phyloP scores from a whole-genome alignment of 495 filamentous ascomycete species.

The Aspergillus haitiensis region DNA sequence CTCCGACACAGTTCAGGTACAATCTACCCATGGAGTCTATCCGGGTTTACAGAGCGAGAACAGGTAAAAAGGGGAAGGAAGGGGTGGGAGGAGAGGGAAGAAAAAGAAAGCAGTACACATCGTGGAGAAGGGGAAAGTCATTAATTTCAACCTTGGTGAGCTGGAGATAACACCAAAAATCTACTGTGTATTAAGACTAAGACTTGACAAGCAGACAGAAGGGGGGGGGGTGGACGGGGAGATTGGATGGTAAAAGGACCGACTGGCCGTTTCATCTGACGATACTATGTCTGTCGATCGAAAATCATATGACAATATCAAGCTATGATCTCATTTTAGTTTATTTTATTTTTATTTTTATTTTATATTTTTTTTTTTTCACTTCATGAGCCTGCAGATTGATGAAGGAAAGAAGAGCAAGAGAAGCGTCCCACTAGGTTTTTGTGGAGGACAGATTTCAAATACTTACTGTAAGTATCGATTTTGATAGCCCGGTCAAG shows the following conservation, averaged over 20 bases:
- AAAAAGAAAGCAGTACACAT: not conserved
- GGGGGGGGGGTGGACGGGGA: not conserved
- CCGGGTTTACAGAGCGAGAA: not conserved
- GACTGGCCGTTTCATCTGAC: slow-evolving; percentile 1
- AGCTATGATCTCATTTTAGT: not conserved
- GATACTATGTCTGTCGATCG: not conserved
- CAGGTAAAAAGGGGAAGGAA: slow-evolving; percentile 9
- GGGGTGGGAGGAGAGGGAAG: not conserved
- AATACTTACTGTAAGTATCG: no score
- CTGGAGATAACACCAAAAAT: not conserved
- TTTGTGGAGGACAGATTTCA: no score
- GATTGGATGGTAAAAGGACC: slow-evolving; percentile 2
- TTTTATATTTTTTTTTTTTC: no score
- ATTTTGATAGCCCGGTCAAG: not conserved
- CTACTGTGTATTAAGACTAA: no score
- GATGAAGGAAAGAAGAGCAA: no score
- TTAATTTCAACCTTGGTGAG: not conserved
- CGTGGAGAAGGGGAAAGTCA: not conserved
- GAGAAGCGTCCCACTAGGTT: no score
- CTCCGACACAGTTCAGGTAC: slow-evolving; percentile 1
- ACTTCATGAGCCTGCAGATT: no score
- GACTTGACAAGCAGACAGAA: not conserved
- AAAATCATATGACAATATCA: not conserved
- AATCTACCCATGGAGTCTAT: not conserved
- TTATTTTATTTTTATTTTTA: not conserved